Percentiles rank a stretch among this genome's conserved stretches.
Conservation (phyloP, 2,329 filamentous ascomycete genomes). For the Calonectria montana region DNA sequence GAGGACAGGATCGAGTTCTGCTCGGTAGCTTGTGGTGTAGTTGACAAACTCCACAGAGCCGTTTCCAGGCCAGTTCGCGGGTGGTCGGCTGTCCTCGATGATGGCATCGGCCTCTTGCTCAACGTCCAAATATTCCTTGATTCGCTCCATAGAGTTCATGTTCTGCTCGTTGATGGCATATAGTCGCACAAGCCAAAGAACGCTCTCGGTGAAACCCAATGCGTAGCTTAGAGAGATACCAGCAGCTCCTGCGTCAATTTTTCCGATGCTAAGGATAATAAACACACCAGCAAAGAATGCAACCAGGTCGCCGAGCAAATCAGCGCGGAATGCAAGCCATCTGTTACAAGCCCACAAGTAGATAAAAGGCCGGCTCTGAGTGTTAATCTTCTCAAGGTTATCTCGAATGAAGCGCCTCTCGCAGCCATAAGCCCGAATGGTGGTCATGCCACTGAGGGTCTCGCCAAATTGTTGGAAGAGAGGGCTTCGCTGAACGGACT, state of each 20-base stretch:
- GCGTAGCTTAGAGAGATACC: slow-evolving; percentile 96
- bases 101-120: slow-evolving; percentile 89
- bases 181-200: slow-evolving; percentile 93
- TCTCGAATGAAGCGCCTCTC: slow-evolving; percentile 93
- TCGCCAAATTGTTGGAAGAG: slow-evolving; percentile 98
- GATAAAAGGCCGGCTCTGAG: slow-evolving; percentile 92
- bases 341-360: slow-evolving; percentile 97
- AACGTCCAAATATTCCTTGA: slow-evolving; percentile 96
- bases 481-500: slow-evolving; percentile 93
- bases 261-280: slow-evolving; percentile 84
- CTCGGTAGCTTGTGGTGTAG: slow-evolving; percentile 90
- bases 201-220: slow-evolving; percentile 95
- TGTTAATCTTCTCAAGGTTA: slow-evolving; percentile 89
- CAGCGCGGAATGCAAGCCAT: slow-evolving; percentile 94
- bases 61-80: slow-evolving; percentile 84
- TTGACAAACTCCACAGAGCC: slow-evolving; percentile 88
- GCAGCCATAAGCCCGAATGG: slow-evolving; percentile 95
- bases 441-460: slow-evolving; percentile 93
- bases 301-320: slow-evolving; percentile 89
- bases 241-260: slow-evolving; percentile 89
- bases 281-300: slow-evolving; percentile 95
- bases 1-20: slow-evolving; percentile 88
- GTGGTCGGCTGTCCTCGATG: slow-evolving; percentile 81
- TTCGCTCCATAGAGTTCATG: slow-evolving; percentile 98
- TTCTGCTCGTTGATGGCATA: slow-evolving; percentile 98